Evolutionary conservation across 78 protist species (phyloP).

Genomic region (Salpingoeca rosetta): DNA sequence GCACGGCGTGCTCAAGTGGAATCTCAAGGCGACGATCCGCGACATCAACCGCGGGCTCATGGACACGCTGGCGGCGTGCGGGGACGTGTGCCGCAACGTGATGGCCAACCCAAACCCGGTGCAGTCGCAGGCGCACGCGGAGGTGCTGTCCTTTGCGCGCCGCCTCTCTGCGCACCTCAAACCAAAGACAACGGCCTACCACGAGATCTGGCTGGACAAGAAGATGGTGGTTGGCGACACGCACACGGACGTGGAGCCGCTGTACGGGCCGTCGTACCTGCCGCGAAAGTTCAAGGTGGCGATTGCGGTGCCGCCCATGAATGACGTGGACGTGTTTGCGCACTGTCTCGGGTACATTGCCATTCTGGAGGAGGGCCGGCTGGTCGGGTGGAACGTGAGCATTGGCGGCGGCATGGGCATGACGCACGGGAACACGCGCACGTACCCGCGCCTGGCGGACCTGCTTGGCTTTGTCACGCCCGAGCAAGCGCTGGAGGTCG

Average conservation of each 20-base stretch:
- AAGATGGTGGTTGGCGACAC: slow-evolving; percentile 22
- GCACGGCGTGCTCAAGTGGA: slow-evolving; percentile 39
- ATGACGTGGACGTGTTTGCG: slow-evolving; percentile 46
- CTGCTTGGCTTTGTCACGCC: slow-evolving; percentile 20
- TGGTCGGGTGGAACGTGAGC: slow-evolving; percentile 36
- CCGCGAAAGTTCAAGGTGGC: slow-evolving; percentile 56
- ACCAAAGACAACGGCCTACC: slow-evolving; percentile 42
- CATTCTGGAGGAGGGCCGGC: background rate
- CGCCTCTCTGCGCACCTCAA: slow-evolving; percentile 28
- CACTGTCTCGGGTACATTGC: slow-evolving; percentile 41
- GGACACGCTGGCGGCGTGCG: slow-evolving; percentile 71
- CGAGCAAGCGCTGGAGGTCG: slow-evolving; percentile 29
- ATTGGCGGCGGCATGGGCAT: slow-evolving; percentile 58
- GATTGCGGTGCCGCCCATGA: slow-evolving; percentile 33
- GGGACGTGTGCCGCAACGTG: slow-evolving; percentile 70
- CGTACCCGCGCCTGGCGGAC: slow-evolving; percentile 38
- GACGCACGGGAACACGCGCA: slow-evolving; percentile 39
- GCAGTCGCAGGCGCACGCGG: slow-evolving; percentile 18
- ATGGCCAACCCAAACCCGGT: slow-evolving; percentile 47
- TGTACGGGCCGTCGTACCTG: slow-evolving; percentile 44
- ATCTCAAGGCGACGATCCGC: slow-evolving; percentile 29
- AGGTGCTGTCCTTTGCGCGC: slow-evolving; percentile 7
- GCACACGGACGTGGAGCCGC: slow-evolving; percentile 30
- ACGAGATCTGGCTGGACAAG: slow-evolving; percentile 53
- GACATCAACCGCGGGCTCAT: slow-evolving; percentile 35